These are phyloP conservation scores for Kluyveromyces siamensis DNA, from an alignment of 805 yeast genomes.

Conservation along the genomic window DNA sequence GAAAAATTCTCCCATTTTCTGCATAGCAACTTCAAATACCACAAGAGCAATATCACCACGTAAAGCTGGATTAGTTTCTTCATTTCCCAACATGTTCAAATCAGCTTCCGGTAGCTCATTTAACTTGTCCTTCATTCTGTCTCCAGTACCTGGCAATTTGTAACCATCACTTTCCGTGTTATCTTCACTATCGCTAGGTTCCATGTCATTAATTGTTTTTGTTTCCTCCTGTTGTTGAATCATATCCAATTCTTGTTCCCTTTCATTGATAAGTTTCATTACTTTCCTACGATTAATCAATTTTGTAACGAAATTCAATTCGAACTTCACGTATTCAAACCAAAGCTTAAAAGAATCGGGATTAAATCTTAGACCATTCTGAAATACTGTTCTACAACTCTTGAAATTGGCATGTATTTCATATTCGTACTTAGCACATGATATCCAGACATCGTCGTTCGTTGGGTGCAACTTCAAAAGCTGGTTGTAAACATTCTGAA, in stretches of 20 bases:
- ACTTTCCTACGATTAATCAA: constrained; percentile 76
- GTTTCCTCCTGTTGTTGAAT: constrained; percentile 27
- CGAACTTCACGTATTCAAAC: constrained; percentile 82
- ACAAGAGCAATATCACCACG: constrained; percentile 65
- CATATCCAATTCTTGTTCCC: constrained; percentile 51
- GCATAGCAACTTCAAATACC: constrained; percentile 58
- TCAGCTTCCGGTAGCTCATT: constrained; percentile 80
- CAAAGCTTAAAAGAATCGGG: constrained; percentile 64
- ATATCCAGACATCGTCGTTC: constrained; percentile 83
- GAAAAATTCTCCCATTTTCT: constrained; percentile 32
- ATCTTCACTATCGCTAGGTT: constrained; percentile 16
- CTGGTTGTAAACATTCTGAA: constrained; percentile 68
- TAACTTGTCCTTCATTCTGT: constrained; percentile 51
- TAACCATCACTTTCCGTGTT: constrained; percentile 33
- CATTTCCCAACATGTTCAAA: constrained; percentile 72
- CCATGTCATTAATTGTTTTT: constrained; percentile 8
- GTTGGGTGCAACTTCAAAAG: constrained; percentile 85
- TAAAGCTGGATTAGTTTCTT: constrained; percentile 74
- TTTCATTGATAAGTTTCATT: constrained; percentile 66
- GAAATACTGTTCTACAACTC: constrained; percentile 80
- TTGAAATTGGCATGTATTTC: constrained; percentile 81
- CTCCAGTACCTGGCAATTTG: constrained; percentile 41
- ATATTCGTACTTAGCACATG: constrained; percentile 90
- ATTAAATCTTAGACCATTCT: constrained; percentile 77
- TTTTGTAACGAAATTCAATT: constrained; percentile 76